Base-by-base conservation (phyloP, 495 filamentous ascomycete genomes). In the Neurospora tetrasperma region DNA sequence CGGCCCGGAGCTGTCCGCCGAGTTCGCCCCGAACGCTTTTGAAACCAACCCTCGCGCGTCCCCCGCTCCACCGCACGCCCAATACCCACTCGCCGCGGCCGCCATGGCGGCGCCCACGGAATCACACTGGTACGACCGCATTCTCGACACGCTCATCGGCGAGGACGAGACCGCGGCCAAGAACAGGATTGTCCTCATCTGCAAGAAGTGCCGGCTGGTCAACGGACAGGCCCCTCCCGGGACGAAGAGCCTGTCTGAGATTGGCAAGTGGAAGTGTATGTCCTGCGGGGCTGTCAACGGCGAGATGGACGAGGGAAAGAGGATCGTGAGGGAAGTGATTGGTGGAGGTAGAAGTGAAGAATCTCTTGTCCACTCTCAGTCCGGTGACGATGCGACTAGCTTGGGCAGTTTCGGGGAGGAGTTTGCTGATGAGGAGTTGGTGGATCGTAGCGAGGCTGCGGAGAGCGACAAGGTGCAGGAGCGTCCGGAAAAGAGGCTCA, bases 181-280 rank as follows among this genome's bases (percentile, higher is more conserved):
- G 81, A 97, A 98, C 82, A 89, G 96, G 6, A 88, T 97, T 70
- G 96, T 90, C 38, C 81, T 99, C 76, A 96, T 99, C 70, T 99
- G 96, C 83, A 74, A 79, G 27, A 83, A 87, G 27, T 99, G 96
- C 78, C 86, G 93, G 38, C 87, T 98, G 11, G 95, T 99, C 42
- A 99, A 99, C 78, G 96, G 96, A 4, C 95, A 97, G 78, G 96
- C 96, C 3, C 95, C 96, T 12, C 96, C 96, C 0, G 96, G 96
- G 3, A 89, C 91, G 4, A 91, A 89, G 77, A 88, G 84, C 0
- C 82, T 94, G 18, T 88, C 92, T 18, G 95, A 97, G 59, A 80
- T 99, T 1, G 96, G 95, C 11, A 87, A 85, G 75, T 99, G 96
- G 96, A 89, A 90, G 70, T 99, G 96, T 83, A 91, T 89, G 73